Percentiles rank a stretch among this genome's conserved stretches.
These are phyloP conservation scores for Diaporthe helianthi DNA, from an alignment of 2,329 filamentous ascomycete species.

Conservation along the genomic window DNA sequence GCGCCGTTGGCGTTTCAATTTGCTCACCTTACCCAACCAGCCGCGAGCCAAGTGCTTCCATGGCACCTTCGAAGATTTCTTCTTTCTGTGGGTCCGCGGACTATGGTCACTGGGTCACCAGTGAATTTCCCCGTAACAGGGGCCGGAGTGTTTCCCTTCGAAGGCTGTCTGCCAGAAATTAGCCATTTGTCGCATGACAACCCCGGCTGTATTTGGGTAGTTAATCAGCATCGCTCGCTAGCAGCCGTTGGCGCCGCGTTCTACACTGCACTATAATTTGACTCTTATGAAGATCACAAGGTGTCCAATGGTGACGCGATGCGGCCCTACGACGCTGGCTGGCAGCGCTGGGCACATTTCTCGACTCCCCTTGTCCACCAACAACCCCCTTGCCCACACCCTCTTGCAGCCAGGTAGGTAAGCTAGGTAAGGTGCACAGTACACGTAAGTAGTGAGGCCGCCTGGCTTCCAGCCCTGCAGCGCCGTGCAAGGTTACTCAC, in stretches of 20 bases:
- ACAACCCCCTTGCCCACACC: slow-evolving; percentile 13
- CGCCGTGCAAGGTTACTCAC: slow-evolving; percentile 10
- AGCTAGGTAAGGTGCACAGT: too few species aligned
- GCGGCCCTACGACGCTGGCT: slow-evolving; percentile 35
- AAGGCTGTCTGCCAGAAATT: slow-evolving; percentile 5
- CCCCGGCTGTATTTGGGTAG: slow-evolving; percentile 53
- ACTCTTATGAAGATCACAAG: slow-evolving; percentile 46
- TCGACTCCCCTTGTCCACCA: slow-evolving; percentile 25
- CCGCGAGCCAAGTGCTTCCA: slow-evolving; percentile 38
- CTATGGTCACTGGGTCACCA: slow-evolving; percentile 19
- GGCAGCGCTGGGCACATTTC: slow-evolving; percentile 19
- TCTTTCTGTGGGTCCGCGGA: slow-evolving; percentile 49
- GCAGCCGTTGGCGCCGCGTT: slow-evolving; percentile 43
- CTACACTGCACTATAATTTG: slow-evolving; percentile 49
- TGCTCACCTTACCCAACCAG: slow-evolving; percentile 34
- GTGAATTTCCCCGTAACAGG: slow-evolving; percentile 38
- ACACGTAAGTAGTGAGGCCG: slow-evolving; percentile 31
- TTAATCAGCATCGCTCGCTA: slow-evolving; percentile 44
- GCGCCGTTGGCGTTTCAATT: slow-evolving; percentile 24
- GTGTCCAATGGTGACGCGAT: slow-evolving; percentile 44
- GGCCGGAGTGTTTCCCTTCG: slow-evolving; percentile 36
- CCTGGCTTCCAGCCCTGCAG: slow-evolving; percentile 28
- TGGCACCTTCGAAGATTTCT: slow-evolving; percentile 50
- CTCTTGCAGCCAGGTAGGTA: background rate
- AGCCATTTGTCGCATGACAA: slow-evolving; percentile 50